Evolutionary conservation across 108 stramenopile genomes (phyloP).

Genomic region (Nannochloropsis granulata): DNA sequence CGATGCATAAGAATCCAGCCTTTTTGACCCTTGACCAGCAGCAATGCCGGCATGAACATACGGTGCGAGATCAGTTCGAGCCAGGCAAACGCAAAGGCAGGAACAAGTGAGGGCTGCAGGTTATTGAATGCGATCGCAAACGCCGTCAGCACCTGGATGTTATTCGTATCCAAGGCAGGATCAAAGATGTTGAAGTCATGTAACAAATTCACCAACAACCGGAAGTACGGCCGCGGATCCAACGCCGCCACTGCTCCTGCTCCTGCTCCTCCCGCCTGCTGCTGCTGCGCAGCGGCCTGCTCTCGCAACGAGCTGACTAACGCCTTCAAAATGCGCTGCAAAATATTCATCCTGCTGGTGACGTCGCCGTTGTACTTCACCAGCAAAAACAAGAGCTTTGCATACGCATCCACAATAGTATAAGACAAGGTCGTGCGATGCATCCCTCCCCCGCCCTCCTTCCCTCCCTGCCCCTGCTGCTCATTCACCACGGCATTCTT

Average conservation of each 20-base stretch:
- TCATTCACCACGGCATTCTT: constrained; percentile 3
- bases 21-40: constrained; percentile 64
- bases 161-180: constrained; percentile 27
- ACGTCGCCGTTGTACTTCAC: constrained; percentile 45
- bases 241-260: constrained; percentile 12
- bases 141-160: constrained; percentile 54
- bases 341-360: not conserved
- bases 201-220: constrained; percentile 76
- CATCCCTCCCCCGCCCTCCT: not conserved
- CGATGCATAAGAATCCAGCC: constrained; percentile 87
- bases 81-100: constrained; percentile 95
- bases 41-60: constrained; percentile 81
- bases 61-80: constrained; percentile 90
- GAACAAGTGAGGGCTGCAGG: constrained; percentile 79
- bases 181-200: constrained; percentile 77
- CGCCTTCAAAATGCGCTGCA: not conserved
- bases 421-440: constrained; percentile 48
- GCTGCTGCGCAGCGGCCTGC: constrained; percentile 14
- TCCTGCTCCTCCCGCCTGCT: not conserved
- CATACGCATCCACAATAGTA: constrained; percentile 73
- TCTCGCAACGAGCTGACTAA: constrained; percentile 33
- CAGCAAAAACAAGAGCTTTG: constrained; percentile 70
- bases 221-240: constrained; percentile 95
- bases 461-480: not conserved
- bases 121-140: constrained; percentile 81